Conservation (phyloP, 176 grass and related monocot species). For the Phragmites australis region DNA sequence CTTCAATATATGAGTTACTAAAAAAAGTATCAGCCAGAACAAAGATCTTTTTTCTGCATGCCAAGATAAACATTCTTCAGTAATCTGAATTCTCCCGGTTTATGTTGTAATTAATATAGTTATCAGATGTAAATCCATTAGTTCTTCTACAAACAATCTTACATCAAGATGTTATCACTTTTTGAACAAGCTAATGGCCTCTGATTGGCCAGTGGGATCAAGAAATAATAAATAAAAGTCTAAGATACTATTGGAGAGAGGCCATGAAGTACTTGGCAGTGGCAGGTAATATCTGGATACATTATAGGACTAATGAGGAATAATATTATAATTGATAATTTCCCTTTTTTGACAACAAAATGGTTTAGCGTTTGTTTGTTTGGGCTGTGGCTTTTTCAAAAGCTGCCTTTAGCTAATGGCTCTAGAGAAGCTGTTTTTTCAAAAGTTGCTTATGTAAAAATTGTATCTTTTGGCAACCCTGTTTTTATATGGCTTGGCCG, state of each 20-base stretch:
- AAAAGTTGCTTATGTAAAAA: too few species aligned
- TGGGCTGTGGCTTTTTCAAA: too few species aligned
- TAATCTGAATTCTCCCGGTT: not conserved
- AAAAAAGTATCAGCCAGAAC: not conserved
- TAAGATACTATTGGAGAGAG: not conserved
- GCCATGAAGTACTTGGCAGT: not conserved
- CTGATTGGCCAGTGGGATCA: not conserved
- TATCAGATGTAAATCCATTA: conserved; percentile 5
- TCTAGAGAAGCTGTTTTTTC: too few species aligned
- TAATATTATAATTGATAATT: not conserved
- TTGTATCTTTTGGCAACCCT: too few species aligned
- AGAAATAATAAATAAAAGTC: conserved; percentile 3
- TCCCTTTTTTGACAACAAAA: not conserved
- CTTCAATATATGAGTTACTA: too few species aligned
- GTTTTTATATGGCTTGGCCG: too few species aligned
- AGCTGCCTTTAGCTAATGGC: too few species aligned
- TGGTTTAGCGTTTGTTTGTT: too few species aligned
- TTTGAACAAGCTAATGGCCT: conserved; percentile 10
- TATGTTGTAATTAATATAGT: not conserved
- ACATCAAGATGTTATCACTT: not conserved
- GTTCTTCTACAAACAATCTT: not conserved
- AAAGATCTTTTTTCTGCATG: not conserved
- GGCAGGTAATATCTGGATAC: not conserved
- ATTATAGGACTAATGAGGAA: not conserved
- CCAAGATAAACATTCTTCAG: not conserved